A percentile compares a stretch with the other conserved stretches of the same genome.
Conservation (phyloP, 768 basidiomycete genomes). For the Trametes maxima region DNA sequence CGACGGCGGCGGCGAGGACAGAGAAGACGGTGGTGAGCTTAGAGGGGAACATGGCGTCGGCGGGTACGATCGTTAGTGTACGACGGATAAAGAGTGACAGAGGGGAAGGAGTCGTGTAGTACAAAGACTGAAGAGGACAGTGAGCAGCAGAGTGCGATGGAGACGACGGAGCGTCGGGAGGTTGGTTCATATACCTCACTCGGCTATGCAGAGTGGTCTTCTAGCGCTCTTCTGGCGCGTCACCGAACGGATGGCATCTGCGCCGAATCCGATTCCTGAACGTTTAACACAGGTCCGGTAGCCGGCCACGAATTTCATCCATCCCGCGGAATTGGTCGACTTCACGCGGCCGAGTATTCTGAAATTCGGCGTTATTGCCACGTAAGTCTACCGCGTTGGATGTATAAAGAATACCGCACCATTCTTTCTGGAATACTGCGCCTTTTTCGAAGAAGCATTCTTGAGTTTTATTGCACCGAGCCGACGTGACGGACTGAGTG, state of each 20-base stretch:
- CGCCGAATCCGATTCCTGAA: background rate
- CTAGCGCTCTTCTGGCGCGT: constrained; percentile 10
- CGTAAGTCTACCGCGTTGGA: background rate
- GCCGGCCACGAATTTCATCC: constrained; percentile 1
- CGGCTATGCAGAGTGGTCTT: constrained; percentile 7
- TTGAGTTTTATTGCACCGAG: too few species aligned
- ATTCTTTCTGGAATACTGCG: too few species aligned
- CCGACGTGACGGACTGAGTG: background rate
- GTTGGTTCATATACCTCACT: constrained; percentile 11
- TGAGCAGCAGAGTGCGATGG: constrained; percentile 8
- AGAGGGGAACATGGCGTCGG: constrained; percentile 20
- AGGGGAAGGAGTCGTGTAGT: background rate
- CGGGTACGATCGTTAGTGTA: constrained; percentile 10
- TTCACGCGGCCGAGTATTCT: background rate
- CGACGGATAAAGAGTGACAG: constrained; percentile 14
- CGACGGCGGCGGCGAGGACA: constrained; percentile 36
- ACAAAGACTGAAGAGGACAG: background rate
- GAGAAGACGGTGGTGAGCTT: constrained; percentile 22
- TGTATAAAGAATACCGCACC: background rate
- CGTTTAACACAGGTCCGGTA: background rate
- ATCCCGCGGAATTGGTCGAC: background rate
- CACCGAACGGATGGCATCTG: background rate
- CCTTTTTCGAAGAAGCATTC: too few species aligned
- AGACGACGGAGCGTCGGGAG: background rate
- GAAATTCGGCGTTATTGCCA: background rate